Conservation (phyloP, 2,329 filamentous ascomycete species). For the Colletotrichum tamarilloi region DNA sequence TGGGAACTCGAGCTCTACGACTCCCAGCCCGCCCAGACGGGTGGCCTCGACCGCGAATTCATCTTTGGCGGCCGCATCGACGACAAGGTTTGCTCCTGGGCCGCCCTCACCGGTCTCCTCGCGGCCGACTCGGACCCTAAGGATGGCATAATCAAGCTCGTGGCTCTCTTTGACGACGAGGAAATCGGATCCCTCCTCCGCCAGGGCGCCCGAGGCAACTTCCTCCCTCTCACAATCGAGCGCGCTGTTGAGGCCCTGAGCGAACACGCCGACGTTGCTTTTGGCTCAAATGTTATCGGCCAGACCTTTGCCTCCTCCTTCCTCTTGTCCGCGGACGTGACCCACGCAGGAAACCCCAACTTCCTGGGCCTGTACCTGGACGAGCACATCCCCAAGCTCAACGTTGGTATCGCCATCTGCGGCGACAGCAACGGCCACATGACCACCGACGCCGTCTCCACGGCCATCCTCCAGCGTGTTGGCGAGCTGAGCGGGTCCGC, state of each 20-base stretch:
- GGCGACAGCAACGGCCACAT: conserved; percentile 93
- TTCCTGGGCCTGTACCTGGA: conserved; percentile 86
- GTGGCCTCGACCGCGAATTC: conserved; percentile 90
- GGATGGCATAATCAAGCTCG: conserved; percentile 83
- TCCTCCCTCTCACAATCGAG: conserved; percentile 84
- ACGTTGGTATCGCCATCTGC: conserved; percentile 84
- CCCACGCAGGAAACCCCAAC: conserved; percentile 94
- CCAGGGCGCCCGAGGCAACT: conserved; percentile 91
- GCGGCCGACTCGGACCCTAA: conserved; percentile 67
- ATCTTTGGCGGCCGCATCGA: conserved; percentile 97
- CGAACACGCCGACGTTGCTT: conserved; percentile 59
- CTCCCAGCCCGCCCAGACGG: conserved; percentile 83
- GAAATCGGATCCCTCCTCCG: conserved; percentile 93
- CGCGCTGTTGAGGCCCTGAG: conserved; percentile 78
- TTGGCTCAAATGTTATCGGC: conserved; percentile 72
- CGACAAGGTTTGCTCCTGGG: conserved; percentile 97
- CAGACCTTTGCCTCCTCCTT: conserved; percentile 93
- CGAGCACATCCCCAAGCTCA: conserved; percentile 87
- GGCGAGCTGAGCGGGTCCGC: conserved; percentile 78
- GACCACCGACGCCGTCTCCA: conserved; percentile 91
- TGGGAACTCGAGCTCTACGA: conserved; percentile 99
- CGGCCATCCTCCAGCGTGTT: conserved; percentile 81
- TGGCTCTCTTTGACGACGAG: conserved; percentile 96
- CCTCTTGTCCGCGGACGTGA: conserved; percentile 92
- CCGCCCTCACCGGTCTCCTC: conserved; percentile 86